A percentile compares a stretch with the other conserved stretches of the same genome.
These are phyloP conservation scores for Populus tomentosa DNA, from an alignment of 441 rosid species.

Conservation along the genomic window DNA sequence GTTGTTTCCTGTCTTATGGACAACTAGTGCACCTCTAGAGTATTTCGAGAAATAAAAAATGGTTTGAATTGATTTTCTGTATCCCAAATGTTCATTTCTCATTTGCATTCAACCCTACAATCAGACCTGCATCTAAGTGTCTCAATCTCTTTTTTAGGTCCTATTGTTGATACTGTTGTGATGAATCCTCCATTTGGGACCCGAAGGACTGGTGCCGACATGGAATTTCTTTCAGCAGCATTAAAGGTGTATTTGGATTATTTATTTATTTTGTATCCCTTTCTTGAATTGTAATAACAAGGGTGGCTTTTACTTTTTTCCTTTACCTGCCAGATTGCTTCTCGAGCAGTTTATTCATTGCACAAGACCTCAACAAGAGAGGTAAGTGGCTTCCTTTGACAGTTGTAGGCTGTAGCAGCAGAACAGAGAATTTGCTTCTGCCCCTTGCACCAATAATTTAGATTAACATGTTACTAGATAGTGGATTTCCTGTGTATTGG, in stretches of 20 bases:
- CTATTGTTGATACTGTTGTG: slow-evolving; percentile 68
- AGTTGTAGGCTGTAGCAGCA: not conserved
- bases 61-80: not conserved
- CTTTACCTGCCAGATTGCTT: slow-evolving; percentile 19
- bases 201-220: slow-evolving; percentile 84
- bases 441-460: not conserved
- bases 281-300: not conserved
- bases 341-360: slow-evolving; percentile 86
- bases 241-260: slow-evolving; percentile 46
- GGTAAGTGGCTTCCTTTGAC: slow-evolving; percentile 38
- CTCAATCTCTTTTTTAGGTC: slow-evolving; percentile 36
- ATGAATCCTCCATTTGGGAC: slow-evolving; percentile 99
- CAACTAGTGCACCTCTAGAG: not conserved
- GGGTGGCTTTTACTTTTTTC: not conserved
- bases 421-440: not conserved
- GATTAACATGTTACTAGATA: not conserved
- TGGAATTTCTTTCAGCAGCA: slow-evolving; percentile 74
- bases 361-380: slow-evolving; percentile 98
- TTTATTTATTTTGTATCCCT: not conserved
- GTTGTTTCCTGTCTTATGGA: not conserved
- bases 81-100: not conserved
- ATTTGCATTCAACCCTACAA: not conserved
- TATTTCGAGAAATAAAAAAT: not conserved
- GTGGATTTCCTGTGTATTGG: not conserved
- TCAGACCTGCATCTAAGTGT: slow-evolving; percentile 4